These are phyloP conservation scores for Salix caprea DNA, from an alignment of 345 rosid species.

Conservation along the genomic window DNA sequence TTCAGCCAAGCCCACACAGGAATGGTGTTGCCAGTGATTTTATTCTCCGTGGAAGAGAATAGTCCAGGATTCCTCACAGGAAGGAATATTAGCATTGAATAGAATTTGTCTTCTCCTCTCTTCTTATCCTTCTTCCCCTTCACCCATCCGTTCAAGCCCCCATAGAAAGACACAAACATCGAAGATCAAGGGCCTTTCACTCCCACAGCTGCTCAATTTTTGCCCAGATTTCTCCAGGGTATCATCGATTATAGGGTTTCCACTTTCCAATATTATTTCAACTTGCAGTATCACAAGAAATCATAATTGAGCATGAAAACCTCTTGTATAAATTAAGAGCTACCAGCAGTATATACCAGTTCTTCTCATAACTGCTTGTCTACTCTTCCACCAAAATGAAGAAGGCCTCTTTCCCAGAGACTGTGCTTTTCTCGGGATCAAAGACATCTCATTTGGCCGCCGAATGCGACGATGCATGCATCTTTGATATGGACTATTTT, in stretches of 20 bases:
- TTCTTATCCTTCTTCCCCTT: conserved; percentile 20
- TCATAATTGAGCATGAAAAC: neutral
- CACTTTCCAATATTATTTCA: no score
- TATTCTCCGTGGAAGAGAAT: conserved; percentile 7
- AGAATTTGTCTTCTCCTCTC: conserved; percentile 19
- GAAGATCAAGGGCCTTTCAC: no score
- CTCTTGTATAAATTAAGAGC: neutral
- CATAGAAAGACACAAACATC: neutral
- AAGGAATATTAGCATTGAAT: conserved; percentile 40
- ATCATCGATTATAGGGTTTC: no score
- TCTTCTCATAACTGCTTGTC: neutral
- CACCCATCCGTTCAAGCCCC: conserved; percentile 12
- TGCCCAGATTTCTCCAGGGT: no score
- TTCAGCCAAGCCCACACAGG: neutral
- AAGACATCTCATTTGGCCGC: conserved; percentile 30
- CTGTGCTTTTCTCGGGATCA: conserved; percentile 26
- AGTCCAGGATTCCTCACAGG: conserved; percentile 11
- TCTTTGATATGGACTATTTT: conserved; percentile 76
- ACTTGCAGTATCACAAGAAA: neutral
- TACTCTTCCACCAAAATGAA: conserved; percentile 32
- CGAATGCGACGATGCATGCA: conserved; percentile 57
- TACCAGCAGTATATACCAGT: neutral
- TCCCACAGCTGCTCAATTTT: no score
- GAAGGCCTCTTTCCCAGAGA: conserved; percentile 32
- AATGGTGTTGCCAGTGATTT: neutral